These are phyloP conservation scores for Xylaria curta DNA, from an alignment of 495 filamentous ascomycete genomes.

Conservation along the genomic window DNA sequence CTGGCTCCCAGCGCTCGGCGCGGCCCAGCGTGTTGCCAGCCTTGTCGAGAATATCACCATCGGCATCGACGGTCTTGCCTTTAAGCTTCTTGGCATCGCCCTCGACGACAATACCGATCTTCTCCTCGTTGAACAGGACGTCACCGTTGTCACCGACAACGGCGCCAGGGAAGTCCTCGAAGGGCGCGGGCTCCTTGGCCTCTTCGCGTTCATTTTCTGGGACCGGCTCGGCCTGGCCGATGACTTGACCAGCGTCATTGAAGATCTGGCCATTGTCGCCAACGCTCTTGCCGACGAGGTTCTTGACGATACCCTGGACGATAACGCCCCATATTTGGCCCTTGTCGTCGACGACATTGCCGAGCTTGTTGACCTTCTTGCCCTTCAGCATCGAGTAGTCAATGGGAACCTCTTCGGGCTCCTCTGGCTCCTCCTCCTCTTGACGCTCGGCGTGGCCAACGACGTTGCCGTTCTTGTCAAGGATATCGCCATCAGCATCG, in stretches of 20 bases:
- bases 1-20: constrained; percentile 70
- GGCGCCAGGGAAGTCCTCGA: constrained; percentile 75
- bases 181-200: constrained; percentile 69
- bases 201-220: constrained; percentile 73
- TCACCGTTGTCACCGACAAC: constrained; percentile 72
- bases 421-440: constrained; percentile 52
- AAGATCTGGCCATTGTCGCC: constrained; percentile 78
- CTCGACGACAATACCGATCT: constrained; percentile 75
- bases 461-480: constrained; percentile 66
- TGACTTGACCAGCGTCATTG: constrained; percentile 72
- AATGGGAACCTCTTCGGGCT: constrained; percentile 47
- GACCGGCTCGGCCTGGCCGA: constrained; percentile 77
- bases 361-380: constrained; percentile 77
- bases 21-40: constrained; percentile 80
- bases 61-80: constrained; percentile 78
- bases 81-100: constrained; percentile 76
- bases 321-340: constrained; percentile 74
- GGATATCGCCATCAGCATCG: constrained; percentile 68
- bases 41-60: constrained; percentile 84
- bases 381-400: constrained; percentile 72
- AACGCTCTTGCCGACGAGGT: constrained; percentile 71
- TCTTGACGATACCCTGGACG: constrained; percentile 68
- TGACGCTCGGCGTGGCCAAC: constrained; percentile 62
- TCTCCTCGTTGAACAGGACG: constrained; percentile 71
- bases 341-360: constrained; percentile 75